These are phyloP conservation scores for Yamadazyma nakazawae DNA, from an alignment of 805 yeast species.

Conservation along the genomic window DNA sequence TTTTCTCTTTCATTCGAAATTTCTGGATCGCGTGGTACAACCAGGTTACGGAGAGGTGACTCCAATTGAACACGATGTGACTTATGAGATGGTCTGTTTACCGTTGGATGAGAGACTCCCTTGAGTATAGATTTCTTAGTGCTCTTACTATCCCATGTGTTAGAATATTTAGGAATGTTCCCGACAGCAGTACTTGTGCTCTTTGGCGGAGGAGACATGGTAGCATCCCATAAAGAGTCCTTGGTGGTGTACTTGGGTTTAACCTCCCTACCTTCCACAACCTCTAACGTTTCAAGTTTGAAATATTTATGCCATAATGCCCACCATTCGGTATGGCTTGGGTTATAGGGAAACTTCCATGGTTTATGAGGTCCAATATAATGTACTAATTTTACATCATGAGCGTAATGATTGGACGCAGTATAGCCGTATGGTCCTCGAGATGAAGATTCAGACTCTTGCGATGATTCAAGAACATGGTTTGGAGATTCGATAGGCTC, in stretches of 20 bases:
- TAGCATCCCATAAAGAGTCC: slow-evolving; percentile 44
- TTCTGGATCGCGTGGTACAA: not conserved
- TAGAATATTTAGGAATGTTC: slow-evolving; percentile 10
- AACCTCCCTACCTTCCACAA: slow-evolving; percentile 2
- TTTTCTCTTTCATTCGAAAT: slow-evolving; percentile 5
- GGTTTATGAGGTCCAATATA: slow-evolving; percentile 66
- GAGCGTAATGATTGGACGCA: slow-evolving; percentile 17
- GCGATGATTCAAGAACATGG: slow-evolving; percentile 4
- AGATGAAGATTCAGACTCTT: not conserved
- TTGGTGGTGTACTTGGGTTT: slow-evolving; percentile 10
- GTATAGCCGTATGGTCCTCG: slow-evolving; percentile 17
- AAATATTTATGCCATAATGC: slow-evolving; percentile 31
- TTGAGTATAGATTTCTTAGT: slow-evolving; percentile 4
- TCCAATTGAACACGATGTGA: not conserved
- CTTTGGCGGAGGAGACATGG: slow-evolving; percentile 41
- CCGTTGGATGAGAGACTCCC: not conserved
- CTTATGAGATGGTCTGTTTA: not conserved
- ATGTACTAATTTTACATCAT: slow-evolving; percentile 53
- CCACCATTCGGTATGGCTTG: slow-evolving; percentile 38
- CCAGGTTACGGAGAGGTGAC: not conserved
- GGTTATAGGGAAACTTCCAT: slow-evolving; percentile 35
- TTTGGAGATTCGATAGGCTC: not conserved
- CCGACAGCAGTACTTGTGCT: not conserved
- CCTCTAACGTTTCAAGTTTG: slow-evolving; percentile 2
- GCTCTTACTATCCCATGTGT: slow-evolving; percentile 25